These are phyloP conservation scores for Pseudogymnoascus sp. DNA, from an alignment of 2,329 filamentous ascomycete species.

Conservation along the genomic window DNA sequence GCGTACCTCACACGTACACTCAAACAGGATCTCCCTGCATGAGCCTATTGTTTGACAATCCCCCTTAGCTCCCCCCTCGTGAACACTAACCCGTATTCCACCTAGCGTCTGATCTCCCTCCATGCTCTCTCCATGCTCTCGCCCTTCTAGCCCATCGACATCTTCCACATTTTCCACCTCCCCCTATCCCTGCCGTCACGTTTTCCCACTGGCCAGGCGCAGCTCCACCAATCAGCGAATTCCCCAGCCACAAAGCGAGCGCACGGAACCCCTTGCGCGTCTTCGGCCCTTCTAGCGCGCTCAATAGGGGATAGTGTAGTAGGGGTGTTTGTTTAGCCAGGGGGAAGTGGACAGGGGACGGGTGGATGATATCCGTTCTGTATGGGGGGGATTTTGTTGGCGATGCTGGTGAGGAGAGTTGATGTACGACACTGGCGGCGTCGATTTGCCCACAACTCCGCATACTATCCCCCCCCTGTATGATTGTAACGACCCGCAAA, in stretches of 20 bases:
- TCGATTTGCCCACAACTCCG: background rate
- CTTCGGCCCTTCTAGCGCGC: slow-evolving; percentile 2
- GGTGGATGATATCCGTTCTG: background rate
- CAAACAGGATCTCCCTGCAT: background rate
- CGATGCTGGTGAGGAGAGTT: background rate
- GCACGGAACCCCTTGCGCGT: slow-evolving; percentile 4
- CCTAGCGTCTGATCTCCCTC: background rate
- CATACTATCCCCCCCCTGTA: no score
- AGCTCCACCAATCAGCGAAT: background rate
- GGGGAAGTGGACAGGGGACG: background rate
- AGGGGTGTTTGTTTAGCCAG: background rate
- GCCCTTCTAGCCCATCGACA: background rate
- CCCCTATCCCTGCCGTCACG: background rate
- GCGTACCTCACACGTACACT: background rate
- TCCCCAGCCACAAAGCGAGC: background rate
- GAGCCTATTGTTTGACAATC: slow-evolving; percentile 8
- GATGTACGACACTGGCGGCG: background rate
- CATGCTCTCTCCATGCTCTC: slow-evolving; percentile 3
- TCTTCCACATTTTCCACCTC: background rate
- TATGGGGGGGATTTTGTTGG: background rate
- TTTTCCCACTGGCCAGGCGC: background rate
- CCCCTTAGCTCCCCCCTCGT: background rate
- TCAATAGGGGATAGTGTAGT: background rate
- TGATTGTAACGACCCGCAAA: no score
- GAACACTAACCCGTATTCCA: background rate